These are phyloP conservation scores for Sporothrix inflata DNA, from an alignment of 2,329 filamentous ascomycete species.

Conservation along the genomic window DNA sequence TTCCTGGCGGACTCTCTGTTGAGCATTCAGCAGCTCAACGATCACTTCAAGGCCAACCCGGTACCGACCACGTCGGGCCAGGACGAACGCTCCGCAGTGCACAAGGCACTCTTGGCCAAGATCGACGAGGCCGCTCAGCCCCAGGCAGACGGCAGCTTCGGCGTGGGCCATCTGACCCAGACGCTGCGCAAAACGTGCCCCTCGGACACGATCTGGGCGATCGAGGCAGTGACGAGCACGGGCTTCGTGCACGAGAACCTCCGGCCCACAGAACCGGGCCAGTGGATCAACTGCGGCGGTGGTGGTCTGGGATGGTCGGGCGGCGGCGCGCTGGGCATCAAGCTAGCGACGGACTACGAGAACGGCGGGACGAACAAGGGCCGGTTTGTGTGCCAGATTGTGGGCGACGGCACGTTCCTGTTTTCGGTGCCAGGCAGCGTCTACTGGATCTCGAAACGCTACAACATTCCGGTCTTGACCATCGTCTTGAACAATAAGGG, in stretches of 20 bases:
- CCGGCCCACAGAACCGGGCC: slow-evolving; percentile 58
- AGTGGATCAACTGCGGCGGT: slow-evolving; percentile 58
- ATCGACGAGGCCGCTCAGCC: slow-evolving; percentile 64
- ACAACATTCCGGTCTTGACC: slow-evolving; percentile 52
- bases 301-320: slow-evolving; percentile 59
- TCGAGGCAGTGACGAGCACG: slow-evolving; percentile 76
- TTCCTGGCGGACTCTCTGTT: slow-evolving; percentile 68
- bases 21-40: slow-evolving; percentile 70
- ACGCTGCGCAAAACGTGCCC: slow-evolving; percentile 45
- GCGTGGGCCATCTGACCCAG: slow-evolving; percentile 52
- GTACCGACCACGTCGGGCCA: slow-evolving; percentile 52
- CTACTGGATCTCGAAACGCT: slow-evolving; percentile 53
- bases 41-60: slow-evolving; percentile 56
- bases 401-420: slow-evolving; percentile 55
- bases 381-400: slow-evolving; percentile 54
- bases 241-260: slow-evolving; percentile 69
- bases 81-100: slow-evolving; percentile 57
- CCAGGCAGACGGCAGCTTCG: slow-evolving; percentile 64
- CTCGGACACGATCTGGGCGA: slow-evolving; percentile 66
- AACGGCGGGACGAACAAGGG: slow-evolving; percentile 46
- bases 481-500: slow-evolving; percentile 57
- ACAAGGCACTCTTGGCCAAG: slow-evolving; percentile 60
- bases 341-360: slow-evolving; percentile 49
- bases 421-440: slow-evolving; percentile 54
- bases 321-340: slow-evolving; percentile 55